Percentiles rank a stretch among this genome's conserved stretches.
phyloP scores from a whole-genome alignment of 2,329 filamentous ascomycete species.

The Sporothrix pallida region DNA sequence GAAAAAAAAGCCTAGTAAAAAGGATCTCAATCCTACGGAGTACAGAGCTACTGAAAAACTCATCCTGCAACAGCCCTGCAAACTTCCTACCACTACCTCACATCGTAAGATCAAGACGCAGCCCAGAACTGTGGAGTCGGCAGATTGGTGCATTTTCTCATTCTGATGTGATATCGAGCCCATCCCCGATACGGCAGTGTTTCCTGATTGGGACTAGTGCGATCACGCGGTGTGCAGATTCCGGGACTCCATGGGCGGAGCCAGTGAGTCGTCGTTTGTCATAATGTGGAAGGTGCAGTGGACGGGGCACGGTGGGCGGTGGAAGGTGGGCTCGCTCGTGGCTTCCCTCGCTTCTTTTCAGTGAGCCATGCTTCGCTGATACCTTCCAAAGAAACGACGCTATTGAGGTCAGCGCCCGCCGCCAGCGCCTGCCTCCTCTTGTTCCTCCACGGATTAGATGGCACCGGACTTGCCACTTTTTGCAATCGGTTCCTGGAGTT shows the following conservation, averaged over 20 bases:
- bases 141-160: background rate
- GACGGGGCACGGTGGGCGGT: background rate
- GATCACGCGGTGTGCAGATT: slow-evolving; percentile 18
- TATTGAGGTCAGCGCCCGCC: no score
- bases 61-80: background rate
- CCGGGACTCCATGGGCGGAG: background rate
- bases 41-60: background rate
- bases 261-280: background rate
- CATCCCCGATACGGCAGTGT: slow-evolving; percentile 28
- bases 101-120: slow-evolving; percentile 2
- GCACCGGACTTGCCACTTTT: slow-evolving; percentile 20
- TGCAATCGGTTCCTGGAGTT: slow-evolving; percentile 2
- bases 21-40: no score
- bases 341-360: no score
- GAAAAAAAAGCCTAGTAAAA: no score
- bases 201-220: slow-evolving; percentile 26
- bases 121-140: background rate
- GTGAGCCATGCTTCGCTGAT: no score
- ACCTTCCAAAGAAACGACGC: background rate
- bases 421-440: no score
- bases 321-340: background rate
- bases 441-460: background rate
- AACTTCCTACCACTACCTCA: background rate
- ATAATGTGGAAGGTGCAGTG: background rate
- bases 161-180: slow-evolving; percentile 5